Evolutionary conservation across 495 filamentous ascomycete genomes (phyloP).

Genomic region (Ramalina peruviana): DNA sequence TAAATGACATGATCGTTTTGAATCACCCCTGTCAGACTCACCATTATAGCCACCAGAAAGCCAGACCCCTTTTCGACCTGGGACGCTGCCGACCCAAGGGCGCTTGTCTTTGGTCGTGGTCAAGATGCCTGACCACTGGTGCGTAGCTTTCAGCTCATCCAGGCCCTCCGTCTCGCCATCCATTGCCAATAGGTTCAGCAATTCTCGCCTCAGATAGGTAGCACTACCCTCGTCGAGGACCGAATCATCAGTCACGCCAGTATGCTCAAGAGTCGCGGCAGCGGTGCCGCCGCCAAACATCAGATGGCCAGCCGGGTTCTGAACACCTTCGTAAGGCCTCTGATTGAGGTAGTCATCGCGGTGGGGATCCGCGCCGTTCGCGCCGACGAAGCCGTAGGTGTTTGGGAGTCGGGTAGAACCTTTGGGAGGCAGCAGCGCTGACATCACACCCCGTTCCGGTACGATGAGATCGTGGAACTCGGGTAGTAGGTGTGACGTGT

Average conservation of each 20-base stretch:
- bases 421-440: slow-evolving; percentile 42
- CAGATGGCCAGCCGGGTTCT: slow-evolving; percentile 36
- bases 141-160: slow-evolving; percentile 34
- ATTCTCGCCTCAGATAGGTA: slow-evolving; percentile 32
- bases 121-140: slow-evolving; percentile 77
- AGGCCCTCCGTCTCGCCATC: slow-evolving; percentile 26
- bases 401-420: slow-evolving; percentile 32
- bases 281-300: slow-evolving; percentile 53
- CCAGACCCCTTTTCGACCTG: slow-evolving; percentile 35
- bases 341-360: slow-evolving; percentile 68
- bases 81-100: slow-evolving; percentile 54
- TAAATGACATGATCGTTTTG: too few species aligned
- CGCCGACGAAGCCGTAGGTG: slow-evolving; percentile 47
- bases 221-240: slow-evolving; percentile 38
- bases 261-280: slow-evolving; percentile 30
- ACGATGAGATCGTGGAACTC: slow-evolving; percentile 55
- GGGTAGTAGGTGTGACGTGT: slow-evolving; percentile 60
- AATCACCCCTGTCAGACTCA: neutral
- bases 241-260: slow-evolving; percentile 44
- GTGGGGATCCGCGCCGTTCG: slow-evolving; percentile 23
- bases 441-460: slow-evolving; percentile 63
- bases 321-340: slow-evolving; percentile 32
- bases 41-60: slow-evolving; percentile 49
- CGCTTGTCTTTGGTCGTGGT: slow-evolving; percentile 54
- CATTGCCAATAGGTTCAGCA: slow-evolving; percentile 26